These are phyloP conservation scores for Rhodosporidiobolus odoratus DNA, from an alignment of 768 basidiomycete genomes.

Conservation along the genomic window DNA sequence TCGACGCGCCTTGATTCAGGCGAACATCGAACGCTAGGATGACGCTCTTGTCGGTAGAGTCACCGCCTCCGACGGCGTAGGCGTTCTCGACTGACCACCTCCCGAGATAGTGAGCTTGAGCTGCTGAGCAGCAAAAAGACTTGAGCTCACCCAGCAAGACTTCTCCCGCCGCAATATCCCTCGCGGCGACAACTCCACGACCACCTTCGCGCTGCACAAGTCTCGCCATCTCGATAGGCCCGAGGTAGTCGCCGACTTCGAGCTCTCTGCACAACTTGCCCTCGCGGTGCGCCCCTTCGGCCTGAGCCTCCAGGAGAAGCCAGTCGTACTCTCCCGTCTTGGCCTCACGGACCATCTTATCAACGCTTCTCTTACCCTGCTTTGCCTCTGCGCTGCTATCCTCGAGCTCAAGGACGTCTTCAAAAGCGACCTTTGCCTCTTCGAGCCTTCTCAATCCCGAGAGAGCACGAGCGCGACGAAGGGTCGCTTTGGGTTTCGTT, in stretches of 20 bases:
- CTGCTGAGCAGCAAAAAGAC: background rate
- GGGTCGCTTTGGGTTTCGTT: slow-evolving; percentile 68
- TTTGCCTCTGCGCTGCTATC: background rate
- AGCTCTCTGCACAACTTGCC: background rate
- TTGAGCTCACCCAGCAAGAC: slow-evolving; percentile 15
- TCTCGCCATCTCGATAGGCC: slow-evolving; percentile 2
- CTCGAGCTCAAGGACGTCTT: background rate
- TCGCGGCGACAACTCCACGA: slow-evolving; percentile 21
- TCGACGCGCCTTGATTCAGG: background rate
- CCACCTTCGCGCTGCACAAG: background rate
- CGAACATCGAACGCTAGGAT: background rate
- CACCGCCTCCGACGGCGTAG: background rate
- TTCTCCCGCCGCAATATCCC: slow-evolving; percentile 17
- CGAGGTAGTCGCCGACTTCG: slow-evolving; percentile 5
- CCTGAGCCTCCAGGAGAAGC: background rate
- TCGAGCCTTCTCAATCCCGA: background rate
- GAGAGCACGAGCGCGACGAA: slow-evolving; percentile 1
- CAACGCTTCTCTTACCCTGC: background rate
- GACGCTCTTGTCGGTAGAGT: background rate
- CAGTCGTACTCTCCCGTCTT: slow-evolving; percentile 17
- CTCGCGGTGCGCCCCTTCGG: background rate
- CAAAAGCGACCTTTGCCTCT: background rate
- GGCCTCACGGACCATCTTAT: background rate
- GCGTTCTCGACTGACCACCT: background rate
- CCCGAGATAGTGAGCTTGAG: background rate